phyloP scores from a whole-genome alignment of 257 asterid genomes.

The Ocimum tenuiflorum region DNA sequence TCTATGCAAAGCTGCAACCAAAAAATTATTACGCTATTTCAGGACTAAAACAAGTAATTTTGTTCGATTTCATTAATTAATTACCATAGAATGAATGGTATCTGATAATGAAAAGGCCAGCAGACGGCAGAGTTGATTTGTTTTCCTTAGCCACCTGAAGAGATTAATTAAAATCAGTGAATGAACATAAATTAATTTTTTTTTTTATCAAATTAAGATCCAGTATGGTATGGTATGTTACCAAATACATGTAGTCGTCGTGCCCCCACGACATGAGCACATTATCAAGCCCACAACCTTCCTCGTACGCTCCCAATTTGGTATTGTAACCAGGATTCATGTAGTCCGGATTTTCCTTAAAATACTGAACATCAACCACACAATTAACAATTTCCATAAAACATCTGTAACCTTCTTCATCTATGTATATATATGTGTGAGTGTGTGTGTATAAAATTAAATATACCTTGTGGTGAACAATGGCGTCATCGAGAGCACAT shows the following conservation, averaged over 20 bases:
- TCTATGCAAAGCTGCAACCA: conserved; percentile 56
- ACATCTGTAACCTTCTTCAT: neutral
- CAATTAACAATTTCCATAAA: neutral
- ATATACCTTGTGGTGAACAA: conserved; percentile 63
- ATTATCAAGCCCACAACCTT: conserved; percentile 71
- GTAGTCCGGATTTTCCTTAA: conserved; percentile 58
- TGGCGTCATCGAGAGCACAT: conserved; percentile 69
- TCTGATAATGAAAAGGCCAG: conserved; percentile 72
- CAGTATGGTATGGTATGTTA: conserved; percentile 7
- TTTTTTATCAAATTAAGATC: too few relatives aligned
- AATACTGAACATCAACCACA: conserved; percentile 36
- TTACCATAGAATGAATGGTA: conserved; percentile 80
- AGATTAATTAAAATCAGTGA: too few relatives aligned
- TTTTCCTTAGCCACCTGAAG: conserved; percentile 74
- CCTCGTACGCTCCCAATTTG: conserved; percentile 53
- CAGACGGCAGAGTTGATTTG: conserved; percentile 61
- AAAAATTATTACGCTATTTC: neutral
- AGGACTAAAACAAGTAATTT: too few relatives aligned
- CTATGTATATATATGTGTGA: neutral
- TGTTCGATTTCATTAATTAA: too few relatives aligned
- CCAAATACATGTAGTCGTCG: conserved; percentile 90
- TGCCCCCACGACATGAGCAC: conserved; percentile 94
- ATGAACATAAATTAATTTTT: too few relatives aligned
- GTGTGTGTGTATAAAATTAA: too few relatives aligned
- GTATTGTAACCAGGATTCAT: conserved; percentile 45